Evolutionary conservation across 192 early-diverging fungal species (phyloP), one percentile per base, ranked within the genome.

Genomic region (Coemansia sp.): DNA sequence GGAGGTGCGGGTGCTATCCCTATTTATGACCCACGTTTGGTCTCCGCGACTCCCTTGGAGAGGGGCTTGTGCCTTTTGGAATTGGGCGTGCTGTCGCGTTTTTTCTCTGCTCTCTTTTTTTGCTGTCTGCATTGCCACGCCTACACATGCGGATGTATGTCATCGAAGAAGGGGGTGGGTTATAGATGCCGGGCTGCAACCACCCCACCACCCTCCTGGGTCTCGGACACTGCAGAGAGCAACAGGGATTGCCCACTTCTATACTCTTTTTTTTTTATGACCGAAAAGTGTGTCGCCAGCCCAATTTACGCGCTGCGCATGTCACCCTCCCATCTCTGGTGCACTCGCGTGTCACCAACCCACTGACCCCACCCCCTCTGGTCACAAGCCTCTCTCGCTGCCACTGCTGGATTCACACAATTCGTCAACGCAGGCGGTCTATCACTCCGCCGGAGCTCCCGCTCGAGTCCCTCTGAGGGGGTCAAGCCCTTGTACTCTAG

Each of bases 261-360:
- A n/a, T 60, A 34, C 57, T 34, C 57, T 60, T 55, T 54, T 55
- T 34, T 51, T 51, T 22, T 27, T 27, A 27, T 51, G 47, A 18
- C 47, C 47, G 47, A 51, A 20, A 16, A 12, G 42, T 31, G 29
- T 29, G 5, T 31, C 2, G 29, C 29, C 13, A 59, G 57, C 33
- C 57, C 57, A 59, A 59, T 59, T 59, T 59, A 59, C 57, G 57
- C 57, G 31, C 29, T 59, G 31, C 57, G 31, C 16, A 59, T 59
- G 57, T 59, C 57, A 59, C 55, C 57, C 29, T 59, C 24, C 20
- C n/a, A 16, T 16, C 27, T 16, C 57, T 31, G 33, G 52, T 29
- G 52, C 27, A 8, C 27, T 16, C 52, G 27, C 15, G 24, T 29
- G 52, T 31, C 52, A 2, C 52, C 52, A 27, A 55, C 24, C 52